These are phyloP conservation scores for Mortierella sp. DNA, from an alignment of 371 early-diverging fungal species.

Conservation along the genomic window DNA sequence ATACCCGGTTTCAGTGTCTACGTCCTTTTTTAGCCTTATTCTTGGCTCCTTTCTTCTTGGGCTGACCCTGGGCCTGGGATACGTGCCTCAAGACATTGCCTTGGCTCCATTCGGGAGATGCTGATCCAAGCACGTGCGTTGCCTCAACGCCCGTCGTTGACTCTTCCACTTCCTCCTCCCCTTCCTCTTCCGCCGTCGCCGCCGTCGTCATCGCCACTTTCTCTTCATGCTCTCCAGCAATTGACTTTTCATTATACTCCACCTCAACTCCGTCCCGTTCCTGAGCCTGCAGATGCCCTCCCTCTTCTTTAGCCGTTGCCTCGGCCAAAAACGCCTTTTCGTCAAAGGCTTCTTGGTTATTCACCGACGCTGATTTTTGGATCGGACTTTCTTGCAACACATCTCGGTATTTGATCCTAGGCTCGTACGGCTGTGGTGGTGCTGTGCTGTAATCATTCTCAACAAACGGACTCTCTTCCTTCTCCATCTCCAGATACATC, in stretches of 20 bases:
- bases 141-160: neutral
- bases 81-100: neutral
- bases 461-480: constrained; percentile 34
- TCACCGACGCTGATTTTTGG: constrained; percentile 27
- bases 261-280: neutral
- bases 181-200: constrained; percentile 5
- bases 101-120: constrained; percentile 17
- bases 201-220: neutral
- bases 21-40: constrained; percentile 13
- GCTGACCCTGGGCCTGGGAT: neutral
- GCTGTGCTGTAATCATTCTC: constrained; percentile 26
- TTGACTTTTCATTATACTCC: neutral
- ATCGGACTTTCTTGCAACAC: constrained; percentile 1
- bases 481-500: constrained; percentile 47
- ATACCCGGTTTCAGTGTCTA: constrained; percentile 1
- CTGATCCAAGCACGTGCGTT: constrained; percentile 23
- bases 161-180: neutral
- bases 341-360: constrained; percentile 13
- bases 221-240: neutral
- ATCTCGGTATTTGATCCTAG: constrained; percentile 25
- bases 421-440: constrained; percentile 32
- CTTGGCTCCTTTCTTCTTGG: neutral
- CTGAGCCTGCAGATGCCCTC: neutral
- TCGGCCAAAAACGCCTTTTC: neutral
- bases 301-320: neutral